phyloP scores from a whole-genome alignment of 805 yeast genomes.

The Saturnispora besseyi region DNA sequence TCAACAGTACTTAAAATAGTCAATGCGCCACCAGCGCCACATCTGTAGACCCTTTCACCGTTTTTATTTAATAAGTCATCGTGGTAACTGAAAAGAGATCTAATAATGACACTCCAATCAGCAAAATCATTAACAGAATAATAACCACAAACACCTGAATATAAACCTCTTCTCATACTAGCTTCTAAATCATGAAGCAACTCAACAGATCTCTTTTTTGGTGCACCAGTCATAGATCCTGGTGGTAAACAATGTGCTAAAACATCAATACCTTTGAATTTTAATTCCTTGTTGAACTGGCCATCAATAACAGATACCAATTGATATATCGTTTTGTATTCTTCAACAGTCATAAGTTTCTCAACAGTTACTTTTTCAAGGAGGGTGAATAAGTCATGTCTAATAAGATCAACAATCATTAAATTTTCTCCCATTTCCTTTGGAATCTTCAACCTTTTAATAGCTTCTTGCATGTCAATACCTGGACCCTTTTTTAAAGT shows the following conservation, averaged over 20 bases:
- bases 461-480: conserved; percentile 51
- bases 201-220: conserved; percentile 87
- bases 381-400: conserved; percentile 78
- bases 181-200: conserved; percentile 54
- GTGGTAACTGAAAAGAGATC: conserved; percentile 66
- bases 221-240: conserved; percentile 99
- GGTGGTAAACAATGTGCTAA: conserved; percentile 81
- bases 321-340: conserved; percentile 84
- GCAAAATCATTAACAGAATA: conserved; percentile 83
- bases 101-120: conserved; percentile 93
- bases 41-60: conserved; percentile 47
- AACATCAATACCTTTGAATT: conserved; percentile 66
- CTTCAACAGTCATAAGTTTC: conserved; percentile 85
- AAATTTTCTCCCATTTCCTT: conserved; percentile 93
- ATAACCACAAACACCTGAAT: conserved; percentile 93
- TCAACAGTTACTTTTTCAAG: conserved; percentile 59
- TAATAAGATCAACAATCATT: conserved; percentile 92
- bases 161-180: conserved; percentile 63
- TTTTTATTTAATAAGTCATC: conserved; percentile 31
- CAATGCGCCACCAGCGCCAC: conserved; percentile 98
- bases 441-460: conserved; percentile 60
- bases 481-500: conserved; percentile 65
- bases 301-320: conserved; percentile 86
- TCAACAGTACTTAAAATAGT: conserved; percentile 77
- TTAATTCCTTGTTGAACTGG: conserved; percentile 23